Conservation (phyloP, 805 yeast genomes). For the Yamadazyma phyllophila region DNA sequence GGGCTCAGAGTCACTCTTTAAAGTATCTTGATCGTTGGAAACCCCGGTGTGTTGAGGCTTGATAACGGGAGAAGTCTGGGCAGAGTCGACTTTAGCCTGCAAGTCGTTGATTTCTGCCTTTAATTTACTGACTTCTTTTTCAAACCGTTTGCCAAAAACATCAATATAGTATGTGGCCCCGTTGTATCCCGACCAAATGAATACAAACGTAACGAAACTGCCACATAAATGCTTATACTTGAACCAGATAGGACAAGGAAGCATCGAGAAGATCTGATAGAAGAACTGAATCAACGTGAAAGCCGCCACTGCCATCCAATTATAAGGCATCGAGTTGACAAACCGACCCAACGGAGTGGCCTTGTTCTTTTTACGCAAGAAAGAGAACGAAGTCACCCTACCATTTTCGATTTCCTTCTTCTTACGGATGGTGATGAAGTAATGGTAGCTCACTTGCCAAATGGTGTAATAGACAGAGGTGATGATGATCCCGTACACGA, state of each 20-base stretch:
- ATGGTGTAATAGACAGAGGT: constrained; percentile 79
- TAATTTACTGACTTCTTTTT: constrained; percentile 74
- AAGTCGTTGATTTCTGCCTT: constrained; percentile 68
- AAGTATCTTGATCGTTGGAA: constrained; percentile 4
- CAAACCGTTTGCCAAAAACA: constrained; percentile 84
- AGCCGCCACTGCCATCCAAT: constrained; percentile 79
- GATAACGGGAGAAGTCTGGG: constrained; percentile 16
- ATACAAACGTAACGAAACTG: constrained; percentile 67
- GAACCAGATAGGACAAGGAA: constrained; percentile 87
- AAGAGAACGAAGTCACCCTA: constrained; percentile 82
- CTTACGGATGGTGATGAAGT: constrained; percentile 80
- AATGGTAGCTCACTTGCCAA: constrained; percentile 91
- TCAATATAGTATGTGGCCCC: constrained; percentile 96
- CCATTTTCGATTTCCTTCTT: constrained; percentile 84
- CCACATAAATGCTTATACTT: constrained; percentile 64
- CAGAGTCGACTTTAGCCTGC: constrained; percentile 36
- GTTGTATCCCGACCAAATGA: constrained; percentile 77
- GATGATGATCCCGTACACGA: constrained; percentile 65
- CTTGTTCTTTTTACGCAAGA: constrained; percentile 69
- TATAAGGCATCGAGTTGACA: constrained; percentile 80
- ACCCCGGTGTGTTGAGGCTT: constrained; percentile 11
- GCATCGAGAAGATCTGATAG: constrained; percentile 85
- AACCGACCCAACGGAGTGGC: constrained; percentile 65
- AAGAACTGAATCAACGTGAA: constrained; percentile 84
- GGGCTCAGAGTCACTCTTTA: background rate